Conservation (phyloP, 129 eudicot species). For the Flaveria linearis region DNA sequence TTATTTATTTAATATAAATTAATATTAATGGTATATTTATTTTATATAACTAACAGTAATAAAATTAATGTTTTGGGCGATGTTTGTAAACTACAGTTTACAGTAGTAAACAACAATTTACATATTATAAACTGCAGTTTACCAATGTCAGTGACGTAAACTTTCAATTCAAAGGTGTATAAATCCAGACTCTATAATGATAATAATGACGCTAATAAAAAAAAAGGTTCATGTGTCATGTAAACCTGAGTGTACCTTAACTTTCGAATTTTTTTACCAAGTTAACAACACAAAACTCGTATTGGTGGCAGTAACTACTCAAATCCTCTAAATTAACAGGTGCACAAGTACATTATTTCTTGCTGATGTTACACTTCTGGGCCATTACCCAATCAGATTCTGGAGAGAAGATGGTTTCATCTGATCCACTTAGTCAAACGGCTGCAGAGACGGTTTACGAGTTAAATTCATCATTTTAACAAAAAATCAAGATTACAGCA, state of each 20-base stretch:
- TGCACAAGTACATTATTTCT: conserved; percentile 6
- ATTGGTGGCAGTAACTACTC: not conserved
- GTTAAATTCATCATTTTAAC: not conserved
- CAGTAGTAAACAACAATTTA: no score
- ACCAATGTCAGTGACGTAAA: no score
- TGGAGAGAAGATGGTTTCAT: conserved; percentile 12
- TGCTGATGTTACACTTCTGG: conserved; percentile 2
- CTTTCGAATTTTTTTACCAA: not conserved
- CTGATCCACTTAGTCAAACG: conserved; percentile 5
- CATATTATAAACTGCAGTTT: no score
- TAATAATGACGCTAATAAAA: no score
- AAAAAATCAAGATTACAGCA: not conserved
- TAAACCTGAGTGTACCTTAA: not conserved
- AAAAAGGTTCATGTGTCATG: not conserved
- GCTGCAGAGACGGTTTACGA: conserved; percentile 25
- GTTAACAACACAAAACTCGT: not conserved
- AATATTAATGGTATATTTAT: no score
- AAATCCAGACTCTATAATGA: no score
- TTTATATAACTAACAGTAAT: no score
- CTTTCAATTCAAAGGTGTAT: no score
- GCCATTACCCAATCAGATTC: not conserved
- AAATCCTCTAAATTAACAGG: conserved; percentile 18
- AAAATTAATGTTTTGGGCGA: no score
- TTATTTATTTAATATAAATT: no score
- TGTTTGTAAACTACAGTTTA: no score